Base-by-base conservation (phyloP, 2,329 filamentous ascomycete species). In the Ceratocystis colombiana region DNA sequence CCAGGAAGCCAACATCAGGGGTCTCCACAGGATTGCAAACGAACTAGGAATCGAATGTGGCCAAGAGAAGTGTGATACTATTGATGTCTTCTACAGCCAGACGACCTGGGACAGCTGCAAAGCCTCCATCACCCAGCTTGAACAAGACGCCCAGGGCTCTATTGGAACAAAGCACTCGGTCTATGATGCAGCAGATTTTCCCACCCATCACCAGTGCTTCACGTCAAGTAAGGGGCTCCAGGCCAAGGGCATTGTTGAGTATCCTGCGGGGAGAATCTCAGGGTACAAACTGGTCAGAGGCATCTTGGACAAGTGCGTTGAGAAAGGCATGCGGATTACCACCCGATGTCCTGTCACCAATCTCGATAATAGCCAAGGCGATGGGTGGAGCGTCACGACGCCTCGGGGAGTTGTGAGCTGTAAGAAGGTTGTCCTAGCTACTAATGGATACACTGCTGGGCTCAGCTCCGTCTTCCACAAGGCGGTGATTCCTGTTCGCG, bases 361-460 rank as follows among this genome's bases (percentile, higher is more conserved):
- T 4, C 46, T 68, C 7, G 33, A 30, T 5, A 59, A 64, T 12
- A 61, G 25, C 7, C 15, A 28, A 20, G 41, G 46, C 25, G 33
- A 53, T 12, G 17, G 22, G 5, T 70, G 68, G 68, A 30, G 59
- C 0, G 62, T 72, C 6, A 28, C 64, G 15, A 73, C 73, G 3
- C 28, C 69, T 3, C 69, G 69, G 1, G 72, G 72, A 15, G 64
- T 17, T 3, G 62, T 73, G 5, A 33, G 41, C 17, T 69, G 71
- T 1, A 65, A 57, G 17, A 62, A 68, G 12, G 69, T 74, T 6
- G 67, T 73, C n/a, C 48, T 71, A 5, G 72, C 73, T 2, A 73
- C 70, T 12, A 74, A 74, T 46, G 73, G 70, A 17, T 74, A 73
- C 69, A 72, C 71, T 7, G 71, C 69, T 2, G 44, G 25, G 30